phyloP scores from a whole-genome alignment of 1,139 yeast genomes.

The Hyphopichia buzzinii region DNA sequence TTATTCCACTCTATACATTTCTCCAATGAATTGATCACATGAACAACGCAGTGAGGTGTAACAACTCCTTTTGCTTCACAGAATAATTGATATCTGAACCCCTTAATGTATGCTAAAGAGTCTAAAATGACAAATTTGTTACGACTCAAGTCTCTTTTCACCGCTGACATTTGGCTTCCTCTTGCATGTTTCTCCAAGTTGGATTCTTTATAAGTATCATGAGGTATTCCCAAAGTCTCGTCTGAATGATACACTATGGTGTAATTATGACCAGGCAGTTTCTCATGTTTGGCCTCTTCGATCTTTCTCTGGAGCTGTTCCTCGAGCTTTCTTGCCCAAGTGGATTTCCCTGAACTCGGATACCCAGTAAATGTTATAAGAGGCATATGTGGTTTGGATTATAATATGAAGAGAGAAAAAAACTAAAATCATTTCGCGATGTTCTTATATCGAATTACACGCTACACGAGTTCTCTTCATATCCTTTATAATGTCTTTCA shows the following conservation, averaged over 20 bases:
- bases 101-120: conserved; percentile 86
- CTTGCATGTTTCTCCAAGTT: conserved; percentile 76
- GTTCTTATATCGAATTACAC: too few relatives aligned
- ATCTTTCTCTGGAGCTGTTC: conserved; percentile 49
- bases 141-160: conserved; percentile 72
- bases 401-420: neutral
- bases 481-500: conserved; percentile 28
- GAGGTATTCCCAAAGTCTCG: conserved; percentile 70
- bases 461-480: neutral
- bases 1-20: conserved; percentile 64
- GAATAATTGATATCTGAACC: conserved; percentile 88
- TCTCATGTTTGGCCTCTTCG: conserved; percentile 26
- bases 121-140: conserved; percentile 78
- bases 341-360: conserved; percentile 84
- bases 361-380: conserved; percentile 77
- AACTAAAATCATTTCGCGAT: too few relatives aligned
- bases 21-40: conserved; percentile 67
- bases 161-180: conserved; percentile 84
- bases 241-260: conserved; percentile 73
- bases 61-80: conserved; percentile 87
- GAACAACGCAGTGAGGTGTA: conserved; percentile 82
- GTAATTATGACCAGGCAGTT: conserved; percentile 51
- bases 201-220: conserved; percentile 66
- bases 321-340: conserved; percentile 60
- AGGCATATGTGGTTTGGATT: conserved; percentile 56